phyloP scores from a whole-genome alignment of 208 protist genomes.

The Leishmania tropica region DNA sequence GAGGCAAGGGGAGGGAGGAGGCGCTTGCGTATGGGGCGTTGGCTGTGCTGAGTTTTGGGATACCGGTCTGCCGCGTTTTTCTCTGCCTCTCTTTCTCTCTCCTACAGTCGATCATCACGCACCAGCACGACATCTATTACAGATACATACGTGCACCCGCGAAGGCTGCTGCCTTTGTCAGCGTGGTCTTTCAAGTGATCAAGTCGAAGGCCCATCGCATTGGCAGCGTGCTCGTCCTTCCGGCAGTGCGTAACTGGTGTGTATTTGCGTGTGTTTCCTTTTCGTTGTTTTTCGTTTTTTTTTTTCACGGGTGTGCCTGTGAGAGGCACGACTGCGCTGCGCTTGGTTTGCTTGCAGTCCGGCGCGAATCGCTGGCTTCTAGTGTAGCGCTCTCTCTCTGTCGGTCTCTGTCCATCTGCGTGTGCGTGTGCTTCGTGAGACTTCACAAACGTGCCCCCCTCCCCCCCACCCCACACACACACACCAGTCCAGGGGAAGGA shows the following conservation, averaged over 20 bases:
- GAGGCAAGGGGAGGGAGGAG: background rate
- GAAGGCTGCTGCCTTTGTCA: background rate
- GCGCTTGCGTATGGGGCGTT: background rate
- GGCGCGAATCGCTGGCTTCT: background rate
- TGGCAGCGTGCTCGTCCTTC: background rate
- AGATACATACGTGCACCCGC: background rate
- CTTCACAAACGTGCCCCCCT: background rate
- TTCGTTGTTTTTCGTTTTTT: background rate
- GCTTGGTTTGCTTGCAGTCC: background rate
- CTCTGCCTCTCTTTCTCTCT: background rate
- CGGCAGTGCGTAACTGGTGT: background rate
- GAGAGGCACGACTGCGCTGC: background rate
- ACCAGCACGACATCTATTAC: background rate
- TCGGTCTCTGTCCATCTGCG: background rate
- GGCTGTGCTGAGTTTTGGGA: background rate
- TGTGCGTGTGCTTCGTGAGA: background rate
- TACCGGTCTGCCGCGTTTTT: background rate
- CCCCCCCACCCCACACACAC: too few species aligned
- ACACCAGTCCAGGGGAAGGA: background rate
- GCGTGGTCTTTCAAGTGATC: background rate
- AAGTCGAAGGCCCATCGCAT: background rate
- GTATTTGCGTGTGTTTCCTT: background rate
- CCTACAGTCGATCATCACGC: background rate
- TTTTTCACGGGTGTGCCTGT: background rate
- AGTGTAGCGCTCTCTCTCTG: background rate